Base-by-base conservation (phyloP, 768 basidiomycete species). In the Chalciporus chontae region DNA sequence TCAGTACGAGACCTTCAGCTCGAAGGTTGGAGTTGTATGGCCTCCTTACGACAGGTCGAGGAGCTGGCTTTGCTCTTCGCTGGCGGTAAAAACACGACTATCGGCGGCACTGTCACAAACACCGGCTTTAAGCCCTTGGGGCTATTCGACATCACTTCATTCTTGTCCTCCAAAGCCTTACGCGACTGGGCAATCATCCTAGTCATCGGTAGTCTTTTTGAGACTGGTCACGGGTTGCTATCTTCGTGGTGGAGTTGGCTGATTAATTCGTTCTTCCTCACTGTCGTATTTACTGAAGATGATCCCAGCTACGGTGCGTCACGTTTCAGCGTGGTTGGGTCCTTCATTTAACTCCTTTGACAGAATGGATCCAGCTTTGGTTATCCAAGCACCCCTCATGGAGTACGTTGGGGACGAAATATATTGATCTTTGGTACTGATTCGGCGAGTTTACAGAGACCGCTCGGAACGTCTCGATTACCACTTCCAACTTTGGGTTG, bases 361-460 rank as follows among this genome's bases (percentile, higher is more conserved):
- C 49, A 87, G 84, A 76, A 34, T 89, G 87, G 87, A 73, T 88
- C 58, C 77, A 86, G 75, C 66, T 75, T 36, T 89, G 86, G 85
- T 65, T 88, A 0, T 79, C 83, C 4, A 73, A 74, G 45, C 80
- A 81, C 37, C 75, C 80, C 17, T 69, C 76, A n/a, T 87, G 82
- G 82, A 67, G 75, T 77, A 52, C 58, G 79, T 67, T 41, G 8
- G 13, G 8, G 17, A 21, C 19, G 29, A n/a, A n/a, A n/a, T n/a
- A n/a, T 39, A 3, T 31, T 8, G 45, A 15, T 4, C 27, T 11
- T 23, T 42, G 29, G 37, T 34, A 19, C 34, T 49, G n/a, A 54
- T 34, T 7, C 15, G 1, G 38, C 5, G 29, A 34, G 31, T 7
- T 40, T 31, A 45, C 51, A 66, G 63, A 63, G 43, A 66, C 65